These are phyloP conservation scores for Phycomyces nitens DNA, from an alignment of 192 early-diverging fungal genomes.

Conservation along the genomic window DNA sequence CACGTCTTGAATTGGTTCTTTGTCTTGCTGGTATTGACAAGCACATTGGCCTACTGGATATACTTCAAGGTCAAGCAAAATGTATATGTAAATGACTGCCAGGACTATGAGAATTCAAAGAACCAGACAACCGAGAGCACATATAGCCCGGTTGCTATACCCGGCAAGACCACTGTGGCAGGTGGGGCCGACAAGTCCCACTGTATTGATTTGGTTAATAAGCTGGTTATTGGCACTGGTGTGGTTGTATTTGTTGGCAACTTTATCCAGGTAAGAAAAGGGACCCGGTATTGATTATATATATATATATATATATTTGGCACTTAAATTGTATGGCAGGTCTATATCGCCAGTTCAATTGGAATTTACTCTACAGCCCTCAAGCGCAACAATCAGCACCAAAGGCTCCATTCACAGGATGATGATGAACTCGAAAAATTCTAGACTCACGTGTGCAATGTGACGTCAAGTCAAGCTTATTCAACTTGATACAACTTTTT, in stretches of 20 bases:
- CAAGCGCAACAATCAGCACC: constrained; percentile 21
- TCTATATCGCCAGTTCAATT: constrained; percentile 26
- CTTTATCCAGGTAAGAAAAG: constrained; percentile 21
- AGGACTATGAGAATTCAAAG: constrained; percentile 5
- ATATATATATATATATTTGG: too few relatives aligned
- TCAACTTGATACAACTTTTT: not conserved
- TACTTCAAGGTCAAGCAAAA: constrained; percentile 23
- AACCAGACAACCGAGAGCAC: not conserved
- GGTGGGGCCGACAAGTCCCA: constrained; percentile 15
- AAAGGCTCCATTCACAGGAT: constrained; percentile 10
- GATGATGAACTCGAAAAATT: constrained; percentile 9
- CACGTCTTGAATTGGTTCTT: constrained; percentile 23
- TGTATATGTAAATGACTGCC: constrained; percentile 21
- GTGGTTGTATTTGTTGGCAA: constrained; percentile 23
- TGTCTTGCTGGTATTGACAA: constrained; percentile 16
- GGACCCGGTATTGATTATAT: too few relatives aligned
- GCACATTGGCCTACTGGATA: constrained; percentile 13
- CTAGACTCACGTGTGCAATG: not conserved
- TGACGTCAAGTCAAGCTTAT: not conserved
- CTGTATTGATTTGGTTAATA: constrained; percentile 12
- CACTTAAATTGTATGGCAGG: not conserved
- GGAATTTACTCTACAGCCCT: constrained; percentile 23
- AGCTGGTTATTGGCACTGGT: constrained; percentile 21
- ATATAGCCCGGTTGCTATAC: constrained; percentile 5
- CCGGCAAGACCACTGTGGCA: constrained; percentile 7